These are phyloP conservation scores for Gloeophyllum trabeum DNA, from an alignment of 768 basidiomycete species.

Conservation along the genomic window DNA sequence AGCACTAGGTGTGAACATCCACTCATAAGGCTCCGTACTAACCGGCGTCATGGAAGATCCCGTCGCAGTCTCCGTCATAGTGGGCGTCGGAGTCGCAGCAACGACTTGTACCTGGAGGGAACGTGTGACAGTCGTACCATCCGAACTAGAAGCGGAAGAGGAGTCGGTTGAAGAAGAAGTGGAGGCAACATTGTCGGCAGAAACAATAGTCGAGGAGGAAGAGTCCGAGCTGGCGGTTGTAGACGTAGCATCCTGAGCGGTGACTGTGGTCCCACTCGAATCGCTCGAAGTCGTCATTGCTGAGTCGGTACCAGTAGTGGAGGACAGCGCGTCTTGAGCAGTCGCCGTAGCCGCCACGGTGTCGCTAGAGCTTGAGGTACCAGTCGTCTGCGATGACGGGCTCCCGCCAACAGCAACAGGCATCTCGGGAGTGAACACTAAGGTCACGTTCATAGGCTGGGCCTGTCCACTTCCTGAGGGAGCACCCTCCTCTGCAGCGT, in stretches of 20 bases:
- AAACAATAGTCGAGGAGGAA: conserved; percentile 5
- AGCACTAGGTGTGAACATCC: conserved; percentile 25
- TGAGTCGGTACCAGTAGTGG: conserved; percentile 3
- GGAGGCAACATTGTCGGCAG: not conserved
- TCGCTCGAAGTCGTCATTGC: conserved; percentile 8
- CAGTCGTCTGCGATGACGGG: no score
- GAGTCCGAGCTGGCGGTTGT: conserved; percentile 1
- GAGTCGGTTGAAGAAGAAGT: conserved; percentile 2
- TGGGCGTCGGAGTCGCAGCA: conserved; percentile 2
- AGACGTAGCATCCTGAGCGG: conserved; percentile 2
- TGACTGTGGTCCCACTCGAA: conserved; percentile 5
- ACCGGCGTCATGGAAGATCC: conserved; percentile 11
- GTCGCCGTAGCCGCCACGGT: conserved; percentile 2
- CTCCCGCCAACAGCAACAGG: conserved; percentile 7
- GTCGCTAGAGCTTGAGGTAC: no score
- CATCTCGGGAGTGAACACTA: conserved; percentile 34
- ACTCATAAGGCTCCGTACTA: conserved; percentile 24
- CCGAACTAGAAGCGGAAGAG: conserved; percentile 5
- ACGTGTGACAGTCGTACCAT: no score
- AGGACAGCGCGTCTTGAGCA: conserved; percentile 3
- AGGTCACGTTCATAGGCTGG: conserved; percentile 31
- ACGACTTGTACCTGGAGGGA: no score
- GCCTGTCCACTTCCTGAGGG: conserved; percentile 1
- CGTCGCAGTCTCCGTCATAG: conserved; percentile 7
- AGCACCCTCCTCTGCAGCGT: conserved; percentile 6